phyloP scores from a whole-genome alignment of 2,329 filamentous ascomycete genomes.

The Bipolaris bicolor region DNA sequence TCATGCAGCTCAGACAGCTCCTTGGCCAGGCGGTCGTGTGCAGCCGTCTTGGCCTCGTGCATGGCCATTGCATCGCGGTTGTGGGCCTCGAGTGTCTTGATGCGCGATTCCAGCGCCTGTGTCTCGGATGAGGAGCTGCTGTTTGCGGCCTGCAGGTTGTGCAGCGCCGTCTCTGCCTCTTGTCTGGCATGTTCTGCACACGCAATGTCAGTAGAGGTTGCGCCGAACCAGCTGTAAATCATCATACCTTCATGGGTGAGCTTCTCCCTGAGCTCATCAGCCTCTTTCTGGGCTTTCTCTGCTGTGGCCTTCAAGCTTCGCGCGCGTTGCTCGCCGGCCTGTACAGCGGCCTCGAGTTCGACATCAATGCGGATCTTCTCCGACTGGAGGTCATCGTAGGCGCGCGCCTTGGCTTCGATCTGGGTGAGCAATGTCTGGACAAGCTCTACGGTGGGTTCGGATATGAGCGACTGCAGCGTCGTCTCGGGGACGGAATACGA shows the following conservation, averaged over 20 bases:
- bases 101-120: slow-evolving; percentile 78
- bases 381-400: slow-evolving; percentile 80
- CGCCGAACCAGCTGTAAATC: neutral
- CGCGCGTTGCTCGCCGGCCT: slow-evolving; percentile 80
- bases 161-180: slow-evolving; percentile 79
- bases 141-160: slow-evolving; percentile 75
- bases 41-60: slow-evolving; percentile 85
- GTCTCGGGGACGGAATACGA: slow-evolving; percentile 72
- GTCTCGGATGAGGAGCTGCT: slow-evolving; percentile 75
- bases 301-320: slow-evolving; percentile 81
- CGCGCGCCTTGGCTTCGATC: slow-evolving; percentile 78
- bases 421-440: slow-evolving; percentile 76
- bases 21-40: slow-evolving; percentile 82
- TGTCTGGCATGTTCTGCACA: slow-evolving; percentile 74
- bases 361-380: slow-evolving; percentile 91
- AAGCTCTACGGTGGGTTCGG: slow-evolving; percentile 77
- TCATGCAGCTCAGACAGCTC: slow-evolving; percentile 89
- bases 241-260: slow-evolving; percentile 78
- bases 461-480: slow-evolving; percentile 65
- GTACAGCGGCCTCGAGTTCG: slow-evolving; percentile 88
- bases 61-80: slow-evolving; percentile 90
- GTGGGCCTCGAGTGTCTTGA: slow-evolving; percentile 84
- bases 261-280: slow-evolving; percentile 80
- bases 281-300: slow-evolving; percentile 82
- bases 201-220: slow-evolving; percentile 18